phyloP scores from a whole-genome alignment of 2,329 filamentous ascomycete genomes.

The Aspergillus latus region DNA sequence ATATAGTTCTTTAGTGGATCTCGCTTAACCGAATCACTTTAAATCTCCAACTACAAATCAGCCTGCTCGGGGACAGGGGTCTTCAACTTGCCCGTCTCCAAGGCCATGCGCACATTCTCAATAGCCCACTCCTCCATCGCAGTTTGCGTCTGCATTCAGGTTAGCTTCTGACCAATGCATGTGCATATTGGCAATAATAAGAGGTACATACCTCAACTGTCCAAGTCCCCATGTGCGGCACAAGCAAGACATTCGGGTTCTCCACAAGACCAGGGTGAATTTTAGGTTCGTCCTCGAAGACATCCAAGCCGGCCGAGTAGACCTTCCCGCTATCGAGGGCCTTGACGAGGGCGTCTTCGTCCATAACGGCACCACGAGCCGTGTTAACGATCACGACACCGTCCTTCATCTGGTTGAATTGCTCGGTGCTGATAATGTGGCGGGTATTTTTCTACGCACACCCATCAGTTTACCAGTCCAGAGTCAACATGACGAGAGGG shows the following conservation, averaged over 20 bases:
- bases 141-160: slow-evolving; percentile 49
- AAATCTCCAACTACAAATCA: slow-evolving; percentile 33
- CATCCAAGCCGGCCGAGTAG: slow-evolving; percentile 71
- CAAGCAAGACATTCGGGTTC: slow-evolving; percentile 70
- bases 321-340: slow-evolving; percentile 71
- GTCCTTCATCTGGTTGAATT: slow-evolving; percentile 76
- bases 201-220: slow-evolving; percentile 58
- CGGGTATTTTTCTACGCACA: slow-evolving; percentile 58
- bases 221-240: slow-evolving; percentile 86
- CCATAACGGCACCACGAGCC: slow-evolving; percentile 76
- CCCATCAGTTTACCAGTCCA: no score
- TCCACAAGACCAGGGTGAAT: slow-evolving; percentile 70
- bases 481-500: background rate
- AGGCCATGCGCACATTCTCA: slow-evolving; percentile 64
- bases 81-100: slow-evolving; percentile 62
- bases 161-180: background rate
- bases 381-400: slow-evolving; percentile 80
- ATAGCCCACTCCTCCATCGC: slow-evolving; percentile 75
- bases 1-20: background rate
- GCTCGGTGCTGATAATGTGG: slow-evolving; percentile 69
- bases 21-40: background rate
- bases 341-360: slow-evolving; percentile 74
- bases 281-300: slow-evolving; percentile 78
- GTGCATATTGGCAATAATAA: background rate
- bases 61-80: slow-evolving; percentile 73